A percentile compares a stretch with the other conserved stretches of the same genome.
Conservation (phyloP, 352 stramenopile species). For the Pythium guiyangense region DNA sequence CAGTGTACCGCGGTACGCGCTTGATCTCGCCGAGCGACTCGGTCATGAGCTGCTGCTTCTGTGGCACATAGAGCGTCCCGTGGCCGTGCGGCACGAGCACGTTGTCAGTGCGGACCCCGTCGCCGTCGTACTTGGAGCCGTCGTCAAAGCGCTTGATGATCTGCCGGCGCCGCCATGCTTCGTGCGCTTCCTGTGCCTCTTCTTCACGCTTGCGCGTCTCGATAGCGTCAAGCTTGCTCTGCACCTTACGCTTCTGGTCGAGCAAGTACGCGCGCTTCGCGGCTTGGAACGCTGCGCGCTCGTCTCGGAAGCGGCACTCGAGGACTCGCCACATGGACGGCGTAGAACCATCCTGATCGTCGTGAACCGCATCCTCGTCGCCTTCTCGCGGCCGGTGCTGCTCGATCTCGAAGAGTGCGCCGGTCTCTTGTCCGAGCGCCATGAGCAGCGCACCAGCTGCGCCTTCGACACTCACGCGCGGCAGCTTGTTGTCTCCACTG, state of each 20-base stretch:
- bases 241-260: slow-evolving; percentile 33
- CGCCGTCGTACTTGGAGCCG: slow-evolving; percentile 66
- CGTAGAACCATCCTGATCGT: slow-evolving; percentile 10
- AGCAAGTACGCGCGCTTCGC: slow-evolving; percentile 46
- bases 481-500: slow-evolving; percentile 5
- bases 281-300: slow-evolving; percentile 38
- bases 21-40: slow-evolving; percentile 36
- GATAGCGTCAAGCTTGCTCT: slow-evolving; percentile 28
- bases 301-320: slow-evolving; percentile 34
- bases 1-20: slow-evolving; percentile 38
- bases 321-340: slow-evolving; percentile 6
- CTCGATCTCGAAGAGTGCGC: slow-evolving; percentile 40
- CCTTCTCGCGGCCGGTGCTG: slow-evolving; percentile 19
- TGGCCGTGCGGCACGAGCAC: slow-evolving; percentile 51
- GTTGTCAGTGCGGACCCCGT: slow-evolving; percentile 32
- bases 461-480: slow-evolving; percentile 18
- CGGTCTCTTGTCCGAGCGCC: slow-evolving; percentile 29
- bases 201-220: slow-evolving; percentile 22
- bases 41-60: slow-evolving; percentile 18
- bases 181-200: slow-evolving; percentile 22
- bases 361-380: slow-evolving; percentile 1
- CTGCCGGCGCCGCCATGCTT: slow-evolving; percentile 38
- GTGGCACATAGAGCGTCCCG: slow-evolving; percentile 53
- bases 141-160: slow-evolving; percentile 62
- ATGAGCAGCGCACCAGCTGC: slow-evolving; percentile 54